phyloP scores from a whole-genome alignment of 1,284 basidiomycete genomes.

The Cystobasidium slooffiae region DNA sequence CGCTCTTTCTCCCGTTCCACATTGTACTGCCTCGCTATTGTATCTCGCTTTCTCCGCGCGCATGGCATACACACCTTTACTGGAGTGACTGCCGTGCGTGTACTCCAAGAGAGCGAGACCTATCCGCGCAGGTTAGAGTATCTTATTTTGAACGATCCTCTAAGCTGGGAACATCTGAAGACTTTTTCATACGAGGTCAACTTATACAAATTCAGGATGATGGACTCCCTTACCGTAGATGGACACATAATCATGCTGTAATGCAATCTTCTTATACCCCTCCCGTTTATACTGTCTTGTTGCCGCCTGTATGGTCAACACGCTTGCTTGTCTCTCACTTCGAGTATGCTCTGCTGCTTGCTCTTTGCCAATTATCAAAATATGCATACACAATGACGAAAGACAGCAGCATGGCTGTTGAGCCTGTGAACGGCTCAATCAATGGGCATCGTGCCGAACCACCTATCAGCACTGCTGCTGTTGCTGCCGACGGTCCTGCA shows the following conservation, averaged over 20 bases:
- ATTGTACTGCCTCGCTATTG: slow-evolving; percentile 42
- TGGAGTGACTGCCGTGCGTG: background rate
- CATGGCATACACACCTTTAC: background rate
- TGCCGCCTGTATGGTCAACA: background rate
- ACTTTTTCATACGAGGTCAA: background rate
- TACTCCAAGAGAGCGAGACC: slow-evolving; percentile 29
- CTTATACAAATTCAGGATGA: slow-evolving; percentile 15
- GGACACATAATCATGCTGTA: slow-evolving; percentile 13
- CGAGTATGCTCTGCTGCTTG: background rate
- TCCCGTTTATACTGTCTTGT: background rate
- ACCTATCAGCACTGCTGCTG: background rate
- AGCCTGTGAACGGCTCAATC: background rate
- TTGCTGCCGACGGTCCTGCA: background rate
- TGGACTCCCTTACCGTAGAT: slow-evolving; percentile 40
- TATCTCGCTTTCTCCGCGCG: slow-evolving; percentile 23
- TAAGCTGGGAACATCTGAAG: slow-evolving; percentile 40
- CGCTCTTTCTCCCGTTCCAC: slow-evolving; percentile 14
- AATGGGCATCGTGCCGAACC: background rate
- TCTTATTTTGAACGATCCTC: slow-evolving; percentile 18
- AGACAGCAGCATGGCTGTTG: background rate
- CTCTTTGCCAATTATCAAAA: background rate
- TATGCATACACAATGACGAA: background rate
- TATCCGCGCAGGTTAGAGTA: slow-evolving; percentile 40
- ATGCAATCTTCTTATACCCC: background rate
- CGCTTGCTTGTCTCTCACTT: background rate